Conservation (phyloP, 148 eudicot genomes). For the Silene latifolia region DNA sequence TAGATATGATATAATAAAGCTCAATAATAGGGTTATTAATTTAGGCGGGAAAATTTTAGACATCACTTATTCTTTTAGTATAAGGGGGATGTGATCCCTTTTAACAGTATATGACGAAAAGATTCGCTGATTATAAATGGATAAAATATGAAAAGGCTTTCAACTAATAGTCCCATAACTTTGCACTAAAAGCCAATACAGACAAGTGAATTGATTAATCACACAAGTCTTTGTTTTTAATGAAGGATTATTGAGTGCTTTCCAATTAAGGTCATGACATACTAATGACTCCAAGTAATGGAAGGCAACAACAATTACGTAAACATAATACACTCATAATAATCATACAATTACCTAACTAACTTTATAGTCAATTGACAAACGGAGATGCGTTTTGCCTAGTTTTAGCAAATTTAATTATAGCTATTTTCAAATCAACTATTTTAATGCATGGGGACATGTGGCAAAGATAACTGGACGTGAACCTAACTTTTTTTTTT, state of each 20-base stretch:
- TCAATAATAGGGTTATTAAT: no score
- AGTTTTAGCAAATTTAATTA: neutral
- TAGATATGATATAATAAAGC: no score
- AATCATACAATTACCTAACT: constrained; percentile 13
- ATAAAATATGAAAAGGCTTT: constrained; percentile 5
- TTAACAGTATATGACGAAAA: neutral
- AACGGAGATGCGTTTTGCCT: neutral
- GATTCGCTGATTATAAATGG: neutral
- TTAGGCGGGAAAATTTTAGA: no score
- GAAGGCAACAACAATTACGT: constrained; percentile 7
- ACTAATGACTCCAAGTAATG: neutral
- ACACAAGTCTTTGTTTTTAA: neutral
- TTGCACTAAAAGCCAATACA: constrained; percentile 5
- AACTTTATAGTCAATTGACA: neutral
- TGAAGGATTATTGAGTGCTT: constrained; percentile 9
- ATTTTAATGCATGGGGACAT: constrained; percentile 1
- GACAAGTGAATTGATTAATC: constrained; percentile 14
- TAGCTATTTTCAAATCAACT: neutral
- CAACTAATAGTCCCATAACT: constrained; percentile 10
- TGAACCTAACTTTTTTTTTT: constrained; percentile 11
- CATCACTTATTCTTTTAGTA: no score
- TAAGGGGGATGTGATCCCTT: no score
- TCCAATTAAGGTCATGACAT: neutral
- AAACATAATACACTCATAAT: neutral
- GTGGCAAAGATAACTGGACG: constrained; percentile 6